A percentile compares a stretch with the other conserved stretches of the same genome.
These are phyloP conservation scores for Carex parvula DNA, from an alignment of 176 grass and related monocot species.

Conservation along the genomic window DNA sequence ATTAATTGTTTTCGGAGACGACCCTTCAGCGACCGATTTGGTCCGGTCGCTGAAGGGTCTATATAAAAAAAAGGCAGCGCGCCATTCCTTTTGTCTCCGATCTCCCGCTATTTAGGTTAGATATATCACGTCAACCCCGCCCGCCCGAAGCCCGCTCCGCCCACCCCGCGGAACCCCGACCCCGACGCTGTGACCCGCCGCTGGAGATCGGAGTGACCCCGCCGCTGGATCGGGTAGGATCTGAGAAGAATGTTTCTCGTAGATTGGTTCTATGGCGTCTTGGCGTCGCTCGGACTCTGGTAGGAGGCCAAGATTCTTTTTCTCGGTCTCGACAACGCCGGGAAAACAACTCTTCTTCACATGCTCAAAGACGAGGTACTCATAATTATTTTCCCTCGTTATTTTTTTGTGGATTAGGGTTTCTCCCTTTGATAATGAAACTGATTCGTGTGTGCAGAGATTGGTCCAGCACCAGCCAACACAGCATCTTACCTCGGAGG, in stretches of 20 bases:
- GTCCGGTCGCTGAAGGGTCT: too few relatives aligned
- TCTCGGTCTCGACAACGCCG: slow-evolving; percentile 45
- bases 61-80: too few relatives aligned
- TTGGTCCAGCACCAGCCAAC: slow-evolving; percentile 53
- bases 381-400: too few relatives aligned
- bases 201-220: too few relatives aligned
- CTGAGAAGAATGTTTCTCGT: slow-evolving; percentile 41
- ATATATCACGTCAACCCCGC: too few relatives aligned
- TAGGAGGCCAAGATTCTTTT: slow-evolving; percentile 53
- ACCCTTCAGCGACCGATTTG: too few relatives aligned
- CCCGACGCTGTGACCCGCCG: too few relatives aligned
- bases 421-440: not conserved
- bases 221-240: slow-evolving; percentile 18
- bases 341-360: slow-evolving; percentile 50
- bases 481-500: slow-evolving; percentile 61
- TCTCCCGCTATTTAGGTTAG: too few relatives aligned
- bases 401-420: not conserved
- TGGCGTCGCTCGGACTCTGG: slow-evolving; percentile 42
- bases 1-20: too few relatives aligned
- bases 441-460: slow-evolving; percentile 26
- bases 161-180: too few relatives aligned
- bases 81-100: too few relatives aligned
- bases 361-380: slow-evolving; percentile 51
- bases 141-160: too few relatives aligned
- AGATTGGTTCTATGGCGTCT: slow-evolving; percentile 48